phyloP scores from a whole-genome alignment of 176 grass and related monocot species.

The Carex pumila region DNA sequence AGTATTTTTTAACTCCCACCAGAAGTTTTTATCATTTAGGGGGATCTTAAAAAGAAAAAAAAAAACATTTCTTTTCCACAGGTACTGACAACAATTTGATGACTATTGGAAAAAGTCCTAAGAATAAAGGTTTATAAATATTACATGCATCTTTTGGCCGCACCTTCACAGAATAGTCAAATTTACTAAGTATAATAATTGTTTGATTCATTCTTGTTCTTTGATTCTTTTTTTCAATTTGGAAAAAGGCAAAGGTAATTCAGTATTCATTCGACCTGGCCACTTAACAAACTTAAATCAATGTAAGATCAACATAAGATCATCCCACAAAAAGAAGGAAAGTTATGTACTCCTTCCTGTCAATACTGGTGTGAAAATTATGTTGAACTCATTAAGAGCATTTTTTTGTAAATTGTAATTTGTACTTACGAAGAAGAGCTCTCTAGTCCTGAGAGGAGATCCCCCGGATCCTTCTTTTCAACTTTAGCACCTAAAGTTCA shows the following conservation, averaged over 20 bases:
- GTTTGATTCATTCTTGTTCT: not conserved
- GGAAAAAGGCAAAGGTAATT: not conserved
- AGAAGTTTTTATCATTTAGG: no score
- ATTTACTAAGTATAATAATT: not conserved
- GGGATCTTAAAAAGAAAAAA: not conserved
- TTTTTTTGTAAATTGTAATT: not conserved
- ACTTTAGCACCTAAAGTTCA: conserved; percentile 42
- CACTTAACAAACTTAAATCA: not conserved
- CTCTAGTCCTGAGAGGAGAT: conserved; percentile 53
- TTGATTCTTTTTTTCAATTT: not conserved
- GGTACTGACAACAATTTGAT: not conserved
- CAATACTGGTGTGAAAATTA: not conserved
- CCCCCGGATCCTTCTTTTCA: conserved; percentile 74
- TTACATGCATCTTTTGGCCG: not conserved
- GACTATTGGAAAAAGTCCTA: not conserved
- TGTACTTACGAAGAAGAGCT: conserved; percentile 87
- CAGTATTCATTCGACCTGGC: not conserved
- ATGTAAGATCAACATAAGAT: not conserved
- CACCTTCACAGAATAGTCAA: not conserved
- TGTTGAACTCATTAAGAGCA: not conserved
- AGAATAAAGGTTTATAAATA: not conserved
- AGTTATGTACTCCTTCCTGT: not conserved
- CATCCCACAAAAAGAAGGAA: not conserved
- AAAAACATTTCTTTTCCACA: not conserved
- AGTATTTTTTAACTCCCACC: no score